Base-by-base conservation (phyloP, 331 rosid species). In the Prunus yedoensis region DNA sequence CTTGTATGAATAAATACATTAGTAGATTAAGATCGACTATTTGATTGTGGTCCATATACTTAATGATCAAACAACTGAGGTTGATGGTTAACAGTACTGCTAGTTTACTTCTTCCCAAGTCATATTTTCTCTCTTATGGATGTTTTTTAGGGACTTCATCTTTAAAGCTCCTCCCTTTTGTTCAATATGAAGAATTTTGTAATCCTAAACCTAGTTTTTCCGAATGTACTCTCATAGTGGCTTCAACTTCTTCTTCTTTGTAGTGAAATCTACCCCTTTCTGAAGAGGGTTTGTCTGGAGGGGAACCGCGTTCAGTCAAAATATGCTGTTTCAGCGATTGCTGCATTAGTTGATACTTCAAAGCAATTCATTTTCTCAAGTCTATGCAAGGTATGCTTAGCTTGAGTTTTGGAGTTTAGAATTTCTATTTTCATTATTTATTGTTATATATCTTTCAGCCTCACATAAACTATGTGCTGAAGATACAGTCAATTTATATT, bases 271-370 rank as follows among this genome's bases (percentile, higher is more conserved):
- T 83, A 86, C 81, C 97, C 93, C 18, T 82, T 85, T 76, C 75
- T 94, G 72, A 73, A 84, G 81, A 81, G 78, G 74, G 49, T 87
- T 52, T 94, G 96, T 80, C 73, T 89, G 71, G 88, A 79, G 70
- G 99, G 99, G 69, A 89, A 91, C 78, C 97, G 95, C 20, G 58
- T 70, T 64, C 92, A 91, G 84, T 87, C 99, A 81, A 94, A 94
- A 80, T 77, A 74, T 60, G 93, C 92, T 4, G 89, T 87, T 72
- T 87, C 91, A 47, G 92, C 97, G 23, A 84, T 94, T 78, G 89
- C 89, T 54, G 87, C 92, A 77, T 82, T 89, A 49, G 77, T 80
- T 20, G 73, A 78, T 58, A 66, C 66, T 70, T 89, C 88, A 5
- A 88, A 83, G 74, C 78, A 87, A 30, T 75, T 85, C 49, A 53